Base-by-base conservation (phyloP, 2,329 filamentous ascomycete genomes). In the Penicillium sp. region DNA sequence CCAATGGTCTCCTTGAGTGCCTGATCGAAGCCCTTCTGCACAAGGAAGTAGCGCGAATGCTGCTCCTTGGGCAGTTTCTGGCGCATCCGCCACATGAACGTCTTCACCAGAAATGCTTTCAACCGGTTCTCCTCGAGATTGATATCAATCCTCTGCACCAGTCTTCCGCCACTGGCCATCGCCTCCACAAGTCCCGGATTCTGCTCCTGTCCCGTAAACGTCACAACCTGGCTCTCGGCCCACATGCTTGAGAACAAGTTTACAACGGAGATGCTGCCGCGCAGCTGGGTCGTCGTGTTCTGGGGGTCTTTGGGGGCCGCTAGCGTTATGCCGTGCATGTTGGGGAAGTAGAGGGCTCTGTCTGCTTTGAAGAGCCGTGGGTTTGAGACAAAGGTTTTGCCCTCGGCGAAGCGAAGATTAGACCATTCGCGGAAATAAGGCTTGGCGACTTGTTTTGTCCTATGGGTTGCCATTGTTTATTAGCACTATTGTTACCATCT, bases 341-440 rank as follows among this genome's bases (percentile, higher is more conserved):
- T 99, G 45, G 94, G 94, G 78, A 99, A 97, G 81, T 89, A 97
- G 62, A 97, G 84, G 6, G 93, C 89, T 51, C 87, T 83, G 39
- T 96, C 90, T 63, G 83, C 83, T 69, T 87, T 89, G 82, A 97
- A 97, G 49, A 93, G 83, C n/a, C 89, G 83, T 4, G 89, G 86
- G 38, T 93, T 93, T 21, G 91, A 87, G 51, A 93, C 80, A 78
- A 97, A 99, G 25, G 91, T 91, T 77, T 99, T 99, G 69, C 94
- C 94, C 68, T 92, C 86, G 77, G 82, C 78, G 64, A 94, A 88
- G 64, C 88, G 83, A 75, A 97, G 84, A 77, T 96, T 94, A 59
- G 85, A 86, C 89, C 92, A 97, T 81, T 99, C 93, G 74, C 92
- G 89, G 79, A 96, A 99, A 77, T 99, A 99, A 2, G 93, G 93